Base-by-base conservation (phyloP, 1,284 basidiomycete genomes). In the Coniferiporia sulphurascens region DNA sequence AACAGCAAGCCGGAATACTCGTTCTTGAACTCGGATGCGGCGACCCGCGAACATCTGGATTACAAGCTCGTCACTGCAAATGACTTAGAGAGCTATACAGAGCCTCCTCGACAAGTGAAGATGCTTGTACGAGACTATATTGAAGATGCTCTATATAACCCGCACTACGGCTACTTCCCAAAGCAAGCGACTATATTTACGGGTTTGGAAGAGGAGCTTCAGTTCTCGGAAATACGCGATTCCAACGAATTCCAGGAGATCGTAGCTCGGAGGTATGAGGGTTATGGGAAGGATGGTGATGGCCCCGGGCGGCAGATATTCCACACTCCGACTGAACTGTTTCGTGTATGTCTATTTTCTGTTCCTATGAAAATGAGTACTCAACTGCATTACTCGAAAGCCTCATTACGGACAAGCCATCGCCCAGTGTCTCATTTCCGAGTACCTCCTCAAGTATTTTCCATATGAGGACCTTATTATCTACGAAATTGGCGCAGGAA, bases 281-380 rank as follows among this genome's bases (percentile, higher is more conserved):
- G 78, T 12, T 91, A 91, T 66, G 87, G 83, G 17, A 76, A 73
- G 61, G 81, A 86, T 65, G 78, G 78, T 54, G 80, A 83, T 41
- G 89, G 91, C 2, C 84, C 90, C 13, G 94, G 94, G 4, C 82
- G 86, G 67, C 97, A 99, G 72, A 81, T 99, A 56, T 99, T 97
- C 97, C 97, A 99, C 75, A 99, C 97, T 0, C 97, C 97, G 0
- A 98, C 95, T 1, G 96, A 99, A 72, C 76, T 99, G 44, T 98
- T 99, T 81, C 94, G 96, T 82, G 95, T 95, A 68, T 62, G 82
- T 56, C 52, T 60, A 48, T 41, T 59, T 59, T 19, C 32, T 46
- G 41, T n/a, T 44, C 45, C 57, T 22, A 61, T 46, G 44, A 36
- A 65, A 49, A 63, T 17, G 65, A 44, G 45, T 55, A 61, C 67